phyloP scores from a whole-genome alignment of 1,139 yeast genomes.

The Nadsonia commutata region DNA sequence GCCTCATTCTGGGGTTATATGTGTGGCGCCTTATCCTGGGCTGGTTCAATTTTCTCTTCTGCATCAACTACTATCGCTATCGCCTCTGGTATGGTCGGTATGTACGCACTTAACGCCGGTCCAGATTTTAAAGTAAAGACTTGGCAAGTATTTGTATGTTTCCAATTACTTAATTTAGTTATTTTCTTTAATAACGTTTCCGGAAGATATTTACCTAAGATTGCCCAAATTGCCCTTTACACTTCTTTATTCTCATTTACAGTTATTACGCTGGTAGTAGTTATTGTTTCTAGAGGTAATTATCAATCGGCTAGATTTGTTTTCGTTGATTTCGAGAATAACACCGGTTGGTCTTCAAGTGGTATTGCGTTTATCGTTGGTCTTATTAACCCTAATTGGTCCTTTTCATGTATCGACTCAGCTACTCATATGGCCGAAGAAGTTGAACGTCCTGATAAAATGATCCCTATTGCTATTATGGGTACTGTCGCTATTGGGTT shows the following conservation, averaged over 20 bases:
- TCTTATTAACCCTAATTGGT: slow-evolving; percentile 45
- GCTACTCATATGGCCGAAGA: slow-evolving; percentile 54
- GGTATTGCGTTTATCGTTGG: slow-evolving; percentile 48
- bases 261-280: slow-evolving; percentile 34
- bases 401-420: slow-evolving; percentile 45
- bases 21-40: slow-evolving; percentile 45
- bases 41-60: slow-evolving; percentile 41
- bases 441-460: slow-evolving; percentile 33
- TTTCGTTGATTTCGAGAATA: slow-evolving; percentile 34
- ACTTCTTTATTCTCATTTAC: slow-evolving; percentile 34
- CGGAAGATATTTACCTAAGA: slow-evolving; percentile 23
- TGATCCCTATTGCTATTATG: slow-evolving; percentile 41
- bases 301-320: slow-evolving; percentile 36
- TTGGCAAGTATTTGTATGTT: slow-evolving; percentile 41
- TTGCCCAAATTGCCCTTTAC: slow-evolving; percentile 33
- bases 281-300: slow-evolving; percentile 34
- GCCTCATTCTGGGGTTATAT: slow-evolving; percentile 36
- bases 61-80: slow-evolving; percentile 40
- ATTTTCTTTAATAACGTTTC: slow-evolving; percentile 24
- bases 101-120: slow-evolving; percentile 32
- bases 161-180: slow-evolving; percentile 20
- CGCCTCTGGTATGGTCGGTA: slow-evolving; percentile 35
- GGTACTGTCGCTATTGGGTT: slow-evolving; percentile 46
- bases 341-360: slow-evolving; percentile 40
- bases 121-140: slow-evolving; percentile 30